Evolutionary conservation across 2,329 filamentous ascomycete genomes (phyloP), one percentile per base, ranked within the genome.

Genomic region (Pezicula carpinea): DNA sequence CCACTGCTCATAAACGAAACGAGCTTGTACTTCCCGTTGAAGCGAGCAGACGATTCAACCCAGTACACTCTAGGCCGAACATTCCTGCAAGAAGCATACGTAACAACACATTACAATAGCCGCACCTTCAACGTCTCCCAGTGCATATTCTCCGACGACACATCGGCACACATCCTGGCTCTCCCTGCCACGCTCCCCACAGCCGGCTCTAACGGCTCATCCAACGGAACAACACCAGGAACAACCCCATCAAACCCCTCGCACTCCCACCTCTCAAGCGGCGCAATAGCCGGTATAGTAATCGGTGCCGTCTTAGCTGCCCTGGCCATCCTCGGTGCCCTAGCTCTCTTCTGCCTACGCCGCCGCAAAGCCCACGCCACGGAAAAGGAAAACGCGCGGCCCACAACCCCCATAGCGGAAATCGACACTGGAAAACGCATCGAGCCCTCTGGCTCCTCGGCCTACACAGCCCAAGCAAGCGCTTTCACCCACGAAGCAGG

Each of bases 11-110:
- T 39, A 3, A 59, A 60, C 34, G 29, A n/a, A 7, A 53, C 51
- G 2, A 55, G 49, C 4, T 36, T 45, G 4, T 64, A 63, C 33
- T 64, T 64, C 32, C 61, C 61, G 0, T 43, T 64, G 14, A 51
- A 45, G 29, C 45, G 43, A 8, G 56, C 55, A 6, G 35, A 15
- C 1, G 55, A 61, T 38, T 44, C 45, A 1, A 49, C 50, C 3
- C 51, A 54, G 13, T 62, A 59, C 29, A 58, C 54, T 1, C 44
- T 64, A 6, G 61, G 61, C 13, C 49, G 61, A 3, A 56, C 53
- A 4, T 63, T 64, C 34, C 44, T 64, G 1, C 61, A 64, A 48
- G 60, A 63, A 51, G 53, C 57, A 15, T 60, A 60, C 44, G 46
- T 64, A 13, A 58, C 53, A 11, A 49, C 55, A 10, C 49, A 63